phyloP scores from a whole-genome alignment of 2,329 filamentous ascomycete genomes.

The Mycosphaerella sp. region DNA sequence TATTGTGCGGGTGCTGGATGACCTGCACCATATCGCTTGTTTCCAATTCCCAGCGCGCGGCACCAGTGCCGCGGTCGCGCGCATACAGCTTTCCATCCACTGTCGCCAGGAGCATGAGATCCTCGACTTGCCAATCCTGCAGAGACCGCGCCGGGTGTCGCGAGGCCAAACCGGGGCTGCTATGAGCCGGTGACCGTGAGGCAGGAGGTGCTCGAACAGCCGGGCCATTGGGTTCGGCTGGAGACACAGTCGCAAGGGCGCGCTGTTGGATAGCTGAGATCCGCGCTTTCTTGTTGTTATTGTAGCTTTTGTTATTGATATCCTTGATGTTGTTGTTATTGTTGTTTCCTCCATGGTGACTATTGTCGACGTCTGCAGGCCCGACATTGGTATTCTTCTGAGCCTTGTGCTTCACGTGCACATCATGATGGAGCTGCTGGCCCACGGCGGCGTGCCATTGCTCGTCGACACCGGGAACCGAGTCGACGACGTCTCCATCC shows the following conservation, averaged over 20 bases:
- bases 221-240: constrained; percentile 57
- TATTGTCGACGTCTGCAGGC: constrained; percentile 14
- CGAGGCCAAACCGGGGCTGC: constrained; percentile 58
- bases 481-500: constrained; percentile 17
- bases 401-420: constrained; percentile 24
- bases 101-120: constrained; percentile 99
- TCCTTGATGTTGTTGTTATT: constrained; percentile 14
- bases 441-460: constrained; percentile 17
- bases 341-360: constrained; percentile 6
- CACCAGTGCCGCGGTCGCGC: constrained; percentile 78
- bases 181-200: constrained; percentile 45
- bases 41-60: constrained; percentile 77
- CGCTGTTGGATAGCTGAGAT: constrained; percentile 59
- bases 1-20: constrained; percentile 64
- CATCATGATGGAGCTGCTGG: constrained; percentile 25
- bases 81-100: constrained; percentile 96
- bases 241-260: constrained; percentile 97
- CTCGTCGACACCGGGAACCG: constrained; percentile 20
- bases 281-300: constrained; percentile 28
- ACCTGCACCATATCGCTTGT: constrained; percentile 87
- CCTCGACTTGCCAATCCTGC: constrained; percentile 99
- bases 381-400: constrained; percentile 24
- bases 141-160: constrained; percentile 92
- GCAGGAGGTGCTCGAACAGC: constrained; percentile 92
- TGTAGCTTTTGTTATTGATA: constrained; percentile 16